A percentile compares a stretch with the other conserved stretches of the same genome.
These are phyloP conservation scores for grape (Vitis vinifera) DNA, from an alignment of 164 flowering plant species.

Conservation along the genomic window ASM3070453v1 NC_081816.1:6043001-6043500, in stretches of 20 bases:
- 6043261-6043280: not conserved
- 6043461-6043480: slow-evolving; percentile 67
- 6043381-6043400: slow-evolving; percentile 46
- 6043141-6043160: not conserved
- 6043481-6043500: slow-evolving; percentile 84
- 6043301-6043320: not conserved
- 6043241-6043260: not conserved
- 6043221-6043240: not conserved
- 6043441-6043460: slow-evolving; percentile 68
- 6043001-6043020: not conserved
- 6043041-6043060: not conserved
- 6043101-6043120: not conserved
- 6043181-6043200: not conserved
- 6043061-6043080: not conserved
- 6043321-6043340: not conserved
- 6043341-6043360: too few relatives aligned
- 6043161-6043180: not conserved
- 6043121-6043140: not conserved
- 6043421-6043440: slow-evolving; percentile 76
- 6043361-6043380: not conserved
- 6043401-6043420: slow-evolving; percentile 81
- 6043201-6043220: not conserved
- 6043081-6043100: not conserved
- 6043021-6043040: not conserved
- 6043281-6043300: not conserved